phyloP scores from a whole-genome alignment of 1,284 basidiomycete species.

The Ceratobasidium sp. region DNA sequence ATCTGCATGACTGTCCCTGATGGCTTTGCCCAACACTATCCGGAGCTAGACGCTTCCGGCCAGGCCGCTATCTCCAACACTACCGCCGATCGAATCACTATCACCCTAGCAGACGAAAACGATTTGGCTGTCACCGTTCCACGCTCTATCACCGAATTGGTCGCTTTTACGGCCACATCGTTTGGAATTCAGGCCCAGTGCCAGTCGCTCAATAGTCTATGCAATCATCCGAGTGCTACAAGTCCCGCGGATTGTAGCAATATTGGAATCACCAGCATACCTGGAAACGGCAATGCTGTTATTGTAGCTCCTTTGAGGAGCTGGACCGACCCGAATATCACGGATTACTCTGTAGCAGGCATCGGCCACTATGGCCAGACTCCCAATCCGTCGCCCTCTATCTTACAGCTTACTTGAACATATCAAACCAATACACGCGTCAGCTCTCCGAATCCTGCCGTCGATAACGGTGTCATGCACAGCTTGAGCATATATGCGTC shows the following conservation, averaged over 20 bases:
- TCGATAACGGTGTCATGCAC: neutral
- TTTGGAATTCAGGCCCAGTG: conserved; percentile 11
- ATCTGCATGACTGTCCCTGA: neutral
- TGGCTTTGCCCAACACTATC: neutral
- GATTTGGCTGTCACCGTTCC: conserved; percentile 12
- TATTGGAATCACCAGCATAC: conserved; percentile 1
- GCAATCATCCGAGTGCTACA: neutral
- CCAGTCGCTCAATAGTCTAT: conserved; percentile 10
- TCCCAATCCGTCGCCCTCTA: neutral
- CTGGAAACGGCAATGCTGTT: neutral
- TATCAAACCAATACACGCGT: neutral
- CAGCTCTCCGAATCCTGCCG: neutral
- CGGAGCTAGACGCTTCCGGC: neutral
- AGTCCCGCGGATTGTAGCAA: neutral
- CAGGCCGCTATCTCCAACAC: conserved; percentile 2
- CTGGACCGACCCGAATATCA: neutral
- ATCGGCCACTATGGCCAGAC: neutral
- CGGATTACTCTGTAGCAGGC: neutral
- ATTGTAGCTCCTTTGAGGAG: neutral
- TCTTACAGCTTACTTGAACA: conserved; percentile 4
- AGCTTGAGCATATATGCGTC: neutral
- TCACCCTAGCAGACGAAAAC: neutral
- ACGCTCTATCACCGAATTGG: neutral
- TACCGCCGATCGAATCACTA: conserved; percentile 1
- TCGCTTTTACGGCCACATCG: neutral